A percentile compares a stretch with the other conserved stretches of the same genome.
Conservation (phyloP, 2,329 filamentous ascomycete species). For the Magnaporthiopsis incrustans region DNA sequence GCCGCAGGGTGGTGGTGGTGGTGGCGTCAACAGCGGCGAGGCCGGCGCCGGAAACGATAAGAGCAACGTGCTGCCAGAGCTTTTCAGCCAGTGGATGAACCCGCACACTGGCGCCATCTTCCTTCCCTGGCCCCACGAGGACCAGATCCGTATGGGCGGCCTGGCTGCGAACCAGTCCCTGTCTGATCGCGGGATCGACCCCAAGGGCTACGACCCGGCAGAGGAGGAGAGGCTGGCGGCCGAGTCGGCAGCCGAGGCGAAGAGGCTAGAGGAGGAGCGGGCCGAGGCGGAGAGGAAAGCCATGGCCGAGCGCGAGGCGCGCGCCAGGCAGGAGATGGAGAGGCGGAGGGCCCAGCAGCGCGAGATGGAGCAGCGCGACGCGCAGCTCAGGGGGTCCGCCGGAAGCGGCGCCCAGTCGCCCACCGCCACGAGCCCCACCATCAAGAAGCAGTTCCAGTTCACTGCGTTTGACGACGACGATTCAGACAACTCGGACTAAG, state of each 20-base stretch:
- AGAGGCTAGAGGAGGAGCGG: conserved; percentile 42
- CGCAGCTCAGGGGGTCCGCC: conserved; percentile 19
- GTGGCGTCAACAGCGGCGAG: conserved; percentile 5
- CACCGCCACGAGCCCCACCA: background rate
- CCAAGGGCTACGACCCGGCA: conserved; percentile 49
- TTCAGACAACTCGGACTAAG: conserved; percentile 19
- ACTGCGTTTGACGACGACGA: conserved; percentile 43
- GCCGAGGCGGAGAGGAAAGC: conserved; percentile 25
- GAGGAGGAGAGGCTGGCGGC: conserved; percentile 44
- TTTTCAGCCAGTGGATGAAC: conserved; percentile 43
- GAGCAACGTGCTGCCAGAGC: conserved; percentile 34
- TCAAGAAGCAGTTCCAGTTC: conserved; percentile 48
- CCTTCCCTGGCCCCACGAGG: conserved; percentile 68
- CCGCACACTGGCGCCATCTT: conserved; percentile 52
- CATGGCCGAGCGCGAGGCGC: conserved; percentile 36
- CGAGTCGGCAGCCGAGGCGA: conserved; percentile 33
- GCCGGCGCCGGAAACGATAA: conserved; percentile 16
- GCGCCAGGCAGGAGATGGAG: conserved; percentile 39
- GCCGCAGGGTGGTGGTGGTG: background rate
- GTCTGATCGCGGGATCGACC: conserved; percentile 53
- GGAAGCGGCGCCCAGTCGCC: conserved; percentile 19
- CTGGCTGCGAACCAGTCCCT: conserved; percentile 58
- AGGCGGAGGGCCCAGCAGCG: conserved; percentile 35
- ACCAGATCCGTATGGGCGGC: conserved; percentile 60
- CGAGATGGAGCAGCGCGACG: conserved; percentile 33